Evolutionary conservation across 1,284 basidiomycete species (phyloP).

Genomic region (Boletus hoseneyae): DNA sequence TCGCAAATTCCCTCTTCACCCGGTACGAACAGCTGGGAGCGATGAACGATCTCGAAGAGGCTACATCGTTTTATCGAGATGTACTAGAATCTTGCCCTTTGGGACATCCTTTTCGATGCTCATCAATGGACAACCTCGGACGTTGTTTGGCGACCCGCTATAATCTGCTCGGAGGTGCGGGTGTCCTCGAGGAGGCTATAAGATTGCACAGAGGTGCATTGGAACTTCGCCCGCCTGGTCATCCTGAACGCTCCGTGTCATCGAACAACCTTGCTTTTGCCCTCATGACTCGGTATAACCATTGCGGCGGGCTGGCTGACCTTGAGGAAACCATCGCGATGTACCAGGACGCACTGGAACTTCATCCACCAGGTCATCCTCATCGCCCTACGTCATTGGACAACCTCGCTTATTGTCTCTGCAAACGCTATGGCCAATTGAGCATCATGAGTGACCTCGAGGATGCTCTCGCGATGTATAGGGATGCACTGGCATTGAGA

Average conservation of each 20-base stretch:
- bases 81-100: not conserved
- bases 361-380: not conserved
- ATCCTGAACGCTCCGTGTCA: not conserved
- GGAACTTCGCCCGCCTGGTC: not conserved
- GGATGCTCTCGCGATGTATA: not conserved
- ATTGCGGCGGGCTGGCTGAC: not conserved
- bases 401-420: too few species aligned
- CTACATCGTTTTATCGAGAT: not conserved
- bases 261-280: not conserved
- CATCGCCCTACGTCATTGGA: not conserved
- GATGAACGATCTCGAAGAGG: not conserved
- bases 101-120: not conserved
- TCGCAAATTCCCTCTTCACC: not conserved
- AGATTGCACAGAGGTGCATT: not conserved
- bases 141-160: not conserved
- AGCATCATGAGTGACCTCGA: not conserved
- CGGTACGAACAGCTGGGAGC: not conserved
- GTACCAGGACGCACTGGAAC: not conserved
- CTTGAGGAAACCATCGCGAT: not conserved
- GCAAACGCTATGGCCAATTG: too few species aligned
- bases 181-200: not conserved
- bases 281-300: not conserved
- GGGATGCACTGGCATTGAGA: not conserved
- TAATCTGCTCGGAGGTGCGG: not conserved
- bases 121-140: not conserved